Percentiles rank a stretch among this genome's conserved stretches.
These are phyloP conservation scores for Thuidium tamariscinum DNA, from an alignment of 225 moss, liverwort and hornwort species.

Conservation along the genomic window DNA sequence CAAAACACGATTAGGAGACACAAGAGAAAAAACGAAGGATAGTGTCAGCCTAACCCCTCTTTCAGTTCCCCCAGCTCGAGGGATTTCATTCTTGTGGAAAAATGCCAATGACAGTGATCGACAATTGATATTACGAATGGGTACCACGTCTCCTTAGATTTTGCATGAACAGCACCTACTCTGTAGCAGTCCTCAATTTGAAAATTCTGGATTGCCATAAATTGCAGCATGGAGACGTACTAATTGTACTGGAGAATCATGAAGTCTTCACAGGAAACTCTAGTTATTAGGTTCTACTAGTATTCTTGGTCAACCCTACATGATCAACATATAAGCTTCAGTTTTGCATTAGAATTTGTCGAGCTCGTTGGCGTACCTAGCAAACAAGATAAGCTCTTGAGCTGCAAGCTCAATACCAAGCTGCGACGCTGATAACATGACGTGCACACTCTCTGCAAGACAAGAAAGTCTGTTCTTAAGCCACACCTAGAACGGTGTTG, in stretches of 20 bases:
- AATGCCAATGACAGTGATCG: neutral
- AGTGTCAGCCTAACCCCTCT: neutral
- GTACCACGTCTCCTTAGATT: neutral
- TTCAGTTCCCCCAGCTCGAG: neutral
- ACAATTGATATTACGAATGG: neutral
- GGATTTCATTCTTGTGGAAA: neutral
- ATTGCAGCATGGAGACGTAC: neutral
- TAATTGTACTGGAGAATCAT: neutral
- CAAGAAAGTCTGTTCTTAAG: neutral
- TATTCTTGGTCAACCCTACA: neutral
- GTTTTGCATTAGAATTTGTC: neutral
- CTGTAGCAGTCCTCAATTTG: neutral
- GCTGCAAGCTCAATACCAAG: neutral
- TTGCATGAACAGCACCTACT: neutral
- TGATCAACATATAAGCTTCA: neutral
- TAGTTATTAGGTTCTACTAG: neutral
- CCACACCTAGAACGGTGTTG: slow-evolving; percentile 65
- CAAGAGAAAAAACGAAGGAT: neutral
- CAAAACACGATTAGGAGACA: neutral
- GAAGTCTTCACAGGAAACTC: neutral
- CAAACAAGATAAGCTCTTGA: neutral
- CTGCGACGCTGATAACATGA: neutral
- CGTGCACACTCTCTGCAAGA: neutral
- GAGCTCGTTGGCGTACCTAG: neutral
- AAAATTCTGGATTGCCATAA: neutral